Conservation (phyloP, 345 rosid genomes). For the Eucalyptus dawsonii region DNA sequence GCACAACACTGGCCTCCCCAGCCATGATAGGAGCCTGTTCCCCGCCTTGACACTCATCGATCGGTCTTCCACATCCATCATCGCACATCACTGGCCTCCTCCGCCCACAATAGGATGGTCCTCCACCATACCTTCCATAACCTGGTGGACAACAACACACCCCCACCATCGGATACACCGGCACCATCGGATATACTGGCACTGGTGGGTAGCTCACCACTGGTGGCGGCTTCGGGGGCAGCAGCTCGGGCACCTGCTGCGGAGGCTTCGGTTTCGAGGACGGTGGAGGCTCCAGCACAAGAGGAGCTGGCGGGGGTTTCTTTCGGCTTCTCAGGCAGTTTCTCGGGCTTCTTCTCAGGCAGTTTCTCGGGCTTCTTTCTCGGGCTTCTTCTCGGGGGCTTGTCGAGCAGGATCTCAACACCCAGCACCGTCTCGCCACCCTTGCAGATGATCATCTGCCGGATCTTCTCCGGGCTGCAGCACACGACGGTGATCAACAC, state of each 20-base stretch:
- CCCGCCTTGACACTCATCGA: slow-evolving; percentile 39
- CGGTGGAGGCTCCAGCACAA: fast-evolving
- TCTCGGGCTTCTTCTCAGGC: background rate
- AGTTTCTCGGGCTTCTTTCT: background rate
- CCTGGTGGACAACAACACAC: background rate
- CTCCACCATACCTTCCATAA: background rate
- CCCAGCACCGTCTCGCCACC: background rate
- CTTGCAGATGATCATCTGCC: background rate
- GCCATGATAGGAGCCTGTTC: slow-evolving; percentile 2
- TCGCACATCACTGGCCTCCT: background rate
- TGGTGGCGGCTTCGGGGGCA: fast-evolving
- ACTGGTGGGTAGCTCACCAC: background rate
- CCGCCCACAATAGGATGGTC: background rate
- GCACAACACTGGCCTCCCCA: background rate
- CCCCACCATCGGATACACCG: background rate
- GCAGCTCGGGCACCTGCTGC: fast-evolving
- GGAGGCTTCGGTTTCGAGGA: too few species aligned
- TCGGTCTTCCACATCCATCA: background rate
- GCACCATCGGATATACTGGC: background rate
- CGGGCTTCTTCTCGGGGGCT: background rate
- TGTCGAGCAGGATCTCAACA: slow-evolving; percentile 1
- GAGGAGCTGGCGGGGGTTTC: too few species aligned
- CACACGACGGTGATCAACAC: slow-evolving; percentile 65
- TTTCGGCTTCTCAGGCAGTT: background rate
- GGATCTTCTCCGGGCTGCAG: slow-evolving; percentile 66